Conservation (phyloP, 208 protist species). For the Vickermania spadyakhi region DNA sequence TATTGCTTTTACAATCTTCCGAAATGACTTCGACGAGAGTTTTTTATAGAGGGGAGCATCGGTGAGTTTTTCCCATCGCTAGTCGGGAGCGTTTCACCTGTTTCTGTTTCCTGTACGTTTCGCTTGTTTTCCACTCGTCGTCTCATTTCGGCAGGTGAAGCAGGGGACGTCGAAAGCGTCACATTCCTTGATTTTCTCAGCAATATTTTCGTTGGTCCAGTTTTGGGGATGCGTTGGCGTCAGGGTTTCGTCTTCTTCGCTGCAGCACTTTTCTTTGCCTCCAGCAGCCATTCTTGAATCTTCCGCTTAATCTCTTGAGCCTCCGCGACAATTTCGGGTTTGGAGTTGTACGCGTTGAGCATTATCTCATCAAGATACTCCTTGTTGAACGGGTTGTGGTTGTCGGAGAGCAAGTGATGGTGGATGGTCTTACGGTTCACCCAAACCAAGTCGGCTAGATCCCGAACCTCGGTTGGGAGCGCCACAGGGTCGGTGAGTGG, state of each 20-base stretch:
- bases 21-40: too few species aligned
- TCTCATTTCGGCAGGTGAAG: too few species aligned
- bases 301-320: slow-evolving; percentile 36
- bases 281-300: slow-evolving; percentile 51
- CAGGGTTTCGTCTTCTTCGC: background rate
- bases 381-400: slow-evolving; percentile 86
- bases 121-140: too few species aligned
- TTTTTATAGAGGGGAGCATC: too few species aligned
- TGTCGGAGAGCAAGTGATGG: slow-evolving; percentile 76
- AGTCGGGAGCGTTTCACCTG: too few species aligned
- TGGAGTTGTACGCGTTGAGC: slow-evolving; percentile 70
- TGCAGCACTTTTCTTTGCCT: slow-evolving; percentile 10
- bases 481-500: slow-evolving; percentile 74
- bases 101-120: too few species aligned
- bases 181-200: too few species aligned
- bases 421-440: slow-evolving; percentile 81
- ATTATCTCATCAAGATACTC: slow-evolving; percentile 81
- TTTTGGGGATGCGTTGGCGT: too few species aligned
- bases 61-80: too few species aligned
- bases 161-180: too few species aligned
- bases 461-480: slow-evolving; percentile 72
- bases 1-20: too few species aligned
- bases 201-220: too few species aligned
- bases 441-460: slow-evolving; percentile 64
- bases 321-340: slow-evolving; percentile 44